These are phyloP conservation scores for Scalesia atractyloides DNA, from an alignment of 129 eudicot genomes.

Conservation along the genomic window DNA sequence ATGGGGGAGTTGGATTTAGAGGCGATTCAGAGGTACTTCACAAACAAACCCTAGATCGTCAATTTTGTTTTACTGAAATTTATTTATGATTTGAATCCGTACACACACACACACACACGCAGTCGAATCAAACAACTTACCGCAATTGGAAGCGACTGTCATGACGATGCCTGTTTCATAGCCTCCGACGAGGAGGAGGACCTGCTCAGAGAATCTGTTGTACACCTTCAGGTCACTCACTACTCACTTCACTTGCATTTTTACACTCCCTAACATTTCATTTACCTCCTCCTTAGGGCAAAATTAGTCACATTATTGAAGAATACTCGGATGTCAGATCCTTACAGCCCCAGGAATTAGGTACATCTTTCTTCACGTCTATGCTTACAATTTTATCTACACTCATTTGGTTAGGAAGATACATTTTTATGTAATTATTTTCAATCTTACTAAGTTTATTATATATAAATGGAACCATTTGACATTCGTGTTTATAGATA, in stretches of 20 bases:
- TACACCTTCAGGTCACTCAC: constrained; percentile 35
- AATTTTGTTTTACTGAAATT: background rate
- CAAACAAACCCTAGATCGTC: constrained; percentile 30
- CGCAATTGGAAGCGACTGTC: constrained; percentile 25
- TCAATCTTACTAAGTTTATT: no score
- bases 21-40: constrained; percentile 40
- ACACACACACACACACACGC: background rate
- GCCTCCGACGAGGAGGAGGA: constrained; percentile 40
- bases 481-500: constrained; percentile 38
- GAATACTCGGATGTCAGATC: constrained; percentile 42
- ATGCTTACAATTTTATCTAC: background rate
- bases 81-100: background rate
- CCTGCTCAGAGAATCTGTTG: constrained; percentile 35
- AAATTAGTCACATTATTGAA: constrained; percentile 35
- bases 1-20: constrained; percentile 37
- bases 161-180: background rate
- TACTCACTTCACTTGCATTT: constrained; percentile 11
- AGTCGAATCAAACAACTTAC: constrained; percentile 43
- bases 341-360: constrained; percentile 47
- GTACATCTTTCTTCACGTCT: constrained; percentile 27
- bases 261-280: background rate
- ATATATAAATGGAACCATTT: no score
- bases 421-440: no score
- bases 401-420: no score
- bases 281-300: constrained; percentile 28